Percentiles rank a stretch among this genome's conserved stretches.
phyloP scores from a whole-genome alignment of 2,329 filamentous ascomycete genomes.

The Trichoderma endophyticum region DNA sequence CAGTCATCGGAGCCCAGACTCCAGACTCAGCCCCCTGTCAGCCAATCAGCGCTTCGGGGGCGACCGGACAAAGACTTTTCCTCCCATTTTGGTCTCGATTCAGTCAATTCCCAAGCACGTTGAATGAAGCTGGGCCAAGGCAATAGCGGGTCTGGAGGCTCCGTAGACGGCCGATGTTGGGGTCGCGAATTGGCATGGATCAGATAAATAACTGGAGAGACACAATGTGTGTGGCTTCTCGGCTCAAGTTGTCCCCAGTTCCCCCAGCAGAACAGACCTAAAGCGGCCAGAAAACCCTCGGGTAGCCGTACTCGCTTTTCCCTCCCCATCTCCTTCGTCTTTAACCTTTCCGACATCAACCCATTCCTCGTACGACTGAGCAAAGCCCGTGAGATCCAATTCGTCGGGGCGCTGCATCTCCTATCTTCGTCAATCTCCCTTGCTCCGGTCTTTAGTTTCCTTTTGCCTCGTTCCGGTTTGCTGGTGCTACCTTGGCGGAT shows the following conservation, averaged over 20 bases:
- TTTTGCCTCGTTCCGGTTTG: not conserved
- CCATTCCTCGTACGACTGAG: conserved; percentile 16
- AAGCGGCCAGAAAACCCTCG: conserved; percentile 11
- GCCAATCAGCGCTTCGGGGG: conserved; percentile 11
- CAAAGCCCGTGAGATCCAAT: not conserved
- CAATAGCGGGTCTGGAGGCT: conserved; percentile 4
- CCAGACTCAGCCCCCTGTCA: not conserved
- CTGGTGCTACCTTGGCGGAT: not conserved
- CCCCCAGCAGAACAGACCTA: not conserved
- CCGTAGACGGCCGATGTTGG: conserved; percentile 19
- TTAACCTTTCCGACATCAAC: conserved; percentile 3
- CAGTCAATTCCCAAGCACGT: not conserved
- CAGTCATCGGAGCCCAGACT: conserved; percentile 5
- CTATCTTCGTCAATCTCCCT: not conserved
- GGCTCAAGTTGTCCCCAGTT: not conserved
- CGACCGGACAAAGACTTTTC: conserved; percentile 3
- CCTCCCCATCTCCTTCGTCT: not conserved
- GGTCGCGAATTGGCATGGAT: not conserved
- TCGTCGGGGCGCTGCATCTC: not conserved
- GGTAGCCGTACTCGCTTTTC: conserved; percentile 11
- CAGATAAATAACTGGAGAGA: not conserved
- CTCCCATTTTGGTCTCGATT: not conserved
- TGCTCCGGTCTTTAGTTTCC: not conserved
- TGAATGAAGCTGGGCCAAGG: not conserved
- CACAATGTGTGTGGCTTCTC: not conserved